Base-by-base conservation (phyloP, 805 yeast genomes). In the Yarrowia sp. region DNA sequence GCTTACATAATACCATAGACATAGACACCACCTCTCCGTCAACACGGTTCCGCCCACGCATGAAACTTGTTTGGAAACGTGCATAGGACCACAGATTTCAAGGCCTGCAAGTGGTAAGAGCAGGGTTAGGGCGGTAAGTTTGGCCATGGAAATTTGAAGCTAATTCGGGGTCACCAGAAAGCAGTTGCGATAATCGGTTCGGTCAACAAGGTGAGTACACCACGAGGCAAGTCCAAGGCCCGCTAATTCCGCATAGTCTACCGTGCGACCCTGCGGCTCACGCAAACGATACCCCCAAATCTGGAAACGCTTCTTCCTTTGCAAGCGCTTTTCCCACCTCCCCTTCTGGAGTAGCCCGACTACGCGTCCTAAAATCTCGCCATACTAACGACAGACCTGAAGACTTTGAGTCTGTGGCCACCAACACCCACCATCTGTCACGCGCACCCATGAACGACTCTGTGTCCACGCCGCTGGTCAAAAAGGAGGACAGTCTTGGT, bases 171-270 rank as follows among this genome's bases (percentile, higher is more conserved):
- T 43, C 64, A 58, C 50, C 50, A 58, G 64, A 58, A 58, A 58
- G 50, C 64, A 58, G 64, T 58, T 58, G 50, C 49, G 64, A 58
- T 42, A 58, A 58, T 58, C 64, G 50, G 64, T 42, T 58, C 50
- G 64, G 64, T 58, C 64, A 58, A 58, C 46, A 43, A 58, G 64
- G 64, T 58, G 64, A 58, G 64, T 58, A 58, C 64, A 58, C 14
- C 24, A 55, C 46, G 20, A 55, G 61, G 61, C 61, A 55, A 30
- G 61, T 24, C 46, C 61, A 55, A 39, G 61, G 13, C 4, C 58
- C 43, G 34, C 2, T 36, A 15, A 19, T 9, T 5, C 19, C 19
- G 58, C 58, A 52, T 52, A 52, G 58, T 38, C 12, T 52, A 52
- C 43, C 58, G 58, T 14, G 43, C 43, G 14, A 33, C 15, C 17